phyloP scores from a whole-genome alignment of 1,284 basidiomycete genomes.

The Sporisorium scitamineum region DNA sequence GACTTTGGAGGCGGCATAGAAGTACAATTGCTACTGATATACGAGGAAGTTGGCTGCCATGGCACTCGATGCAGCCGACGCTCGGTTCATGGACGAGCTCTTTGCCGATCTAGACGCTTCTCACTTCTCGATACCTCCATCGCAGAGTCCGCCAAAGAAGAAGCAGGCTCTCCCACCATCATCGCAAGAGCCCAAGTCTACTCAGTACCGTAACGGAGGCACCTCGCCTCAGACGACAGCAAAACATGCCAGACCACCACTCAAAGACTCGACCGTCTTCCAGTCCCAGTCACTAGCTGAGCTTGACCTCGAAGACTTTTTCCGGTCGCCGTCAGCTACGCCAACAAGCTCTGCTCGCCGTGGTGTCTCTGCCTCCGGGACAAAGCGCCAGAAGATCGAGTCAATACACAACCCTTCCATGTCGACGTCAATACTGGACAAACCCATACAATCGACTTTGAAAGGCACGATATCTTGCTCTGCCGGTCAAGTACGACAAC shows the following conservation, averaged over 20 bases:
- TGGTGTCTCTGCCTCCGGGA: slow-evolving; percentile 16
- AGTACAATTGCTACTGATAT: not conserved
- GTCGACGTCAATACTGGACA: not conserved
- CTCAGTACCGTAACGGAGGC: not conserved
- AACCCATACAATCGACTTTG: not conserved
- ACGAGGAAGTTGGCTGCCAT: slow-evolving; percentile 5
- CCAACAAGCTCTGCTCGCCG: slow-evolving; percentile 6
- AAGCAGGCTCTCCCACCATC: not conserved
- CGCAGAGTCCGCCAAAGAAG: slow-evolving; percentile 43
- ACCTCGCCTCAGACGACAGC: not conserved
- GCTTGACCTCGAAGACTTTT: slow-evolving; percentile 28
- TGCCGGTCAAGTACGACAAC: slow-evolving; percentile 1
- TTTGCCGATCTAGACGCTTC: slow-evolving; percentile 50
- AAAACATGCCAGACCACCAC: slow-evolving; percentile 16
- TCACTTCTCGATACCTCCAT: slow-evolving; percentile 42
- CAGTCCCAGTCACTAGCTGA: slow-evolving; percentile 21
- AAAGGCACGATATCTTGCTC: not conserved
- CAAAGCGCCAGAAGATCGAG: slow-evolving; percentile 34
- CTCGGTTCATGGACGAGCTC: slow-evolving; percentile 50
- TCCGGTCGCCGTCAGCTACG: slow-evolving; percentile 1
- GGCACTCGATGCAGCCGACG: slow-evolving; percentile 39
- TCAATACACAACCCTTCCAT: not conserved
- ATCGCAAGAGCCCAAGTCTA: slow-evolving; percentile 1
- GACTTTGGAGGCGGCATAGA: too few relatives aligned
- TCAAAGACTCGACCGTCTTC: slow-evolving; percentile 21